phyloP scores from a whole-genome alignment of 2,329 filamentous ascomycete species.

The Colletotrichum euphorbiae region DNA sequence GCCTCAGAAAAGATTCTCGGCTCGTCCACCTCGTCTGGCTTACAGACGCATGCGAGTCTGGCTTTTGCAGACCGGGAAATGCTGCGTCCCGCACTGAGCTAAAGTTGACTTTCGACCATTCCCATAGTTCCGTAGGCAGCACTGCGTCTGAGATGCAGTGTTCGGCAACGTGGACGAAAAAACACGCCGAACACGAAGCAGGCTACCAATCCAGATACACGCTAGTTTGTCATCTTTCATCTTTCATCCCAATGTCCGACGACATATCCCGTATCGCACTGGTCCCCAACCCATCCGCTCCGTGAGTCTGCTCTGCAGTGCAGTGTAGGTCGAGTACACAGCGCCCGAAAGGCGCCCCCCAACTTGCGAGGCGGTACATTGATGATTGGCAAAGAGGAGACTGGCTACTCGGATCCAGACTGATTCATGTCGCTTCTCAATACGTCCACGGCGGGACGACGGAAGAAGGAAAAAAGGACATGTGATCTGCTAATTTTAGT shows the following conservation, averaged over 20 bases:
- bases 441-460: constrained; percentile 3
- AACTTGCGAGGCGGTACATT: neutral
- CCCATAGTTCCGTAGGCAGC: neutral
- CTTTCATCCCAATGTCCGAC: neutral
- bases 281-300: constrained; percentile 2
- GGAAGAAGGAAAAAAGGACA: neutral
- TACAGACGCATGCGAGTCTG: neutral
- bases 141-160: constrained; percentile 5
- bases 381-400: constrained; percentile 1
- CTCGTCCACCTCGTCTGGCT: constrained; percentile 25
- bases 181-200: neutral
- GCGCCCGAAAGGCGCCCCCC: neutral
- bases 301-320: neutral
- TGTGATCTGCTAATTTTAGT: constrained; percentile 10
- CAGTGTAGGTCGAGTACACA: neutral
- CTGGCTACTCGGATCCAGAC: constrained; percentile 1
- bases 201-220: neutral
- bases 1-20: constrained; percentile 18
- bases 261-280: neutral
- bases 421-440: constrained; percentile 18
- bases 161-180: constrained; percentile 15
- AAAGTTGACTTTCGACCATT: constrained; percentile 1
- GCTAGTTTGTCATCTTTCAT: neutral
- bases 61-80: neutral
- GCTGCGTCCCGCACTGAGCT: constrained; percentile 3